Evolutionary conservation across 805 yeast genomes (phyloP).

Genomic region (Starmera caribaea): DNA sequence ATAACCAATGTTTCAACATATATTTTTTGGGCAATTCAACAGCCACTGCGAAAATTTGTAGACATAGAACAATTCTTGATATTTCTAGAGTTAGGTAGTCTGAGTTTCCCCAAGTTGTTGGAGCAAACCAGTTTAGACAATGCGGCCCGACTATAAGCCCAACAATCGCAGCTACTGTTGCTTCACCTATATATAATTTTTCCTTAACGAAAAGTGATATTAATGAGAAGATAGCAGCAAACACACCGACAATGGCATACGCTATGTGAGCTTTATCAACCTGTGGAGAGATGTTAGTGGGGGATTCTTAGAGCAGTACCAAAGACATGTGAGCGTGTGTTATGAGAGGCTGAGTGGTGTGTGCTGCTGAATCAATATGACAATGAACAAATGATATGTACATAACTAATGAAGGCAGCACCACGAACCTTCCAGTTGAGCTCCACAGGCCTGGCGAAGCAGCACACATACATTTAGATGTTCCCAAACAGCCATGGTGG

Average conservation of each 20-base stretch:
- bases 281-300: constrained; percentile 6
- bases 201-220: constrained; percentile 79
- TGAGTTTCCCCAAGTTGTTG: constrained; percentile 76
- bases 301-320: too few species aligned
- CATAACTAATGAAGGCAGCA: too few species aligned
- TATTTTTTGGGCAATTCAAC: constrained; percentile 88
- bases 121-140: constrained; percentile 74
- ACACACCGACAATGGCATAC: constrained; percentile 80
- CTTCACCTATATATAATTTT: constrained; percentile 80
- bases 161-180: constrained; percentile 76
- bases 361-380: too few species aligned
- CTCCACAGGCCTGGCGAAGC: too few species aligned
- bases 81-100: constrained; percentile 78
- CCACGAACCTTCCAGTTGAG: too few species aligned
- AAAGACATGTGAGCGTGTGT: too few species aligned
- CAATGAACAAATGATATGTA: too few species aligned
- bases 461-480: constrained; percentile 3
- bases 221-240: constrained; percentile 70
- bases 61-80: constrained; percentile 70
- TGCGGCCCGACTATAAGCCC: constrained; percentile 89
- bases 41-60: constrained; percentile 90
- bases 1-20: constrained; percentile 75
- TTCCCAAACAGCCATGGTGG: constrained; percentile 3
- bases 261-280: constrained; percentile 70
- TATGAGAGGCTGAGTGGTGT: too few species aligned